These are phyloP conservation scores for Jamesozyma piceae DNA, from an alignment of 805 yeast genomes.

Conservation along the genomic window DNA sequence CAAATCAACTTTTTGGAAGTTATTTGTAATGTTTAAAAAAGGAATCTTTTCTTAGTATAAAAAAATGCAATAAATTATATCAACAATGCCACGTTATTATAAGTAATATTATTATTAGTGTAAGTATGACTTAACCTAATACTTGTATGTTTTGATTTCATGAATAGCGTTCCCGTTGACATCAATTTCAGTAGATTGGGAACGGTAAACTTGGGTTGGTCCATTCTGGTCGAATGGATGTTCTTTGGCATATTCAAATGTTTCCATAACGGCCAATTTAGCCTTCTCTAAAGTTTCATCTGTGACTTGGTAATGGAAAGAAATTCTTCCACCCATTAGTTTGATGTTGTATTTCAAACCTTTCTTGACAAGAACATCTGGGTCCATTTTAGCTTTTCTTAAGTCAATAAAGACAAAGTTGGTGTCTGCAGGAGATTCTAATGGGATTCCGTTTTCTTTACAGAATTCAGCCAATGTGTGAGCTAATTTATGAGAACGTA, in stretches of 20 bases:
- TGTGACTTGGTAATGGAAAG: slow-evolving; percentile 67
- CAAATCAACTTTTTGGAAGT: no score
- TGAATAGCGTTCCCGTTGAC: slow-evolving; percentile 24
- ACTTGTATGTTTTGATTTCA: slow-evolving; percentile 28
- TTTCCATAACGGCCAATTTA: slow-evolving; percentile 49
- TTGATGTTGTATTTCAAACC: slow-evolving; percentile 55
- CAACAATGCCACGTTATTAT: slow-evolving; percentile 18
- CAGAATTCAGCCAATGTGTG: slow-evolving; percentile 46
- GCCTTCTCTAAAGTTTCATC: slow-evolving; percentile 46
- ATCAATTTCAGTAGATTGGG: slow-evolving; percentile 30
- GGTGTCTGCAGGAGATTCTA: slow-evolving; percentile 73
- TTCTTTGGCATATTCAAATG: slow-evolving; percentile 42
- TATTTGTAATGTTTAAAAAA: no score
- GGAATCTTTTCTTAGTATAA: slow-evolving; percentile 1
- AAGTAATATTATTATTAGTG: not conserved
- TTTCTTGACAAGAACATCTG: slow-evolving; percentile 41
- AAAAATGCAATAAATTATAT: slow-evolving; percentile 5
- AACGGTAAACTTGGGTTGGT: slow-evolving; percentile 39
- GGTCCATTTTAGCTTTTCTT: slow-evolving; percentile 43
- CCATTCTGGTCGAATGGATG: slow-evolving; percentile 45
- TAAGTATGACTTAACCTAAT: slow-evolving; percentile 9
- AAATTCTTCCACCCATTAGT: slow-evolving; percentile 64
- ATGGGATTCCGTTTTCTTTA: slow-evolving; percentile 40
- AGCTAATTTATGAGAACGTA: slow-evolving; percentile 42
- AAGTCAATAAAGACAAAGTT: slow-evolving; percentile 75